These are phyloP conservation scores for Fraxinus nigra DNA, from an alignment of 305 asterid species.

Conservation along the genomic window DNA sequence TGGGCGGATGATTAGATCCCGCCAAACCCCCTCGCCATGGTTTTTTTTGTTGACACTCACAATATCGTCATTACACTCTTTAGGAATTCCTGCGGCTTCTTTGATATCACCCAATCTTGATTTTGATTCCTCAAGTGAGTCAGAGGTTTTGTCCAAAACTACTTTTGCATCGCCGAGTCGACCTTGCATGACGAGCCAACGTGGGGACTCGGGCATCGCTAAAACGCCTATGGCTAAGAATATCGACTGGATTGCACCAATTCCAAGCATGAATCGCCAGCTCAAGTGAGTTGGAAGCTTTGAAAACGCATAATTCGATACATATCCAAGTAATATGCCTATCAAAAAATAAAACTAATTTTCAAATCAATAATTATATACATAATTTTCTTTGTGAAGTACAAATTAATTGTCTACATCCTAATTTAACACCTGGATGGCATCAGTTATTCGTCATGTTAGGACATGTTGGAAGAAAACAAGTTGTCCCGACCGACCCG, in stretches of 20 bases:
- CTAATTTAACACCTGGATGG: not conserved
- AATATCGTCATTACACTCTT: conserved; percentile 47
- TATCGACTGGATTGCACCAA: conserved; percentile 67
- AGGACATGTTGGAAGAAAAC: too few relatives aligned
- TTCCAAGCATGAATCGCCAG: conserved; percentile 86
- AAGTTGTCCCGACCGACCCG: too few relatives aligned
- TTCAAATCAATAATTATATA: not conserved
- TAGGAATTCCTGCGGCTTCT: conserved; percentile 66
- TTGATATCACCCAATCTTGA: conserved; percentile 19
- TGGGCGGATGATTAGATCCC: conserved; percentile 54
- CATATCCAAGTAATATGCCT: conserved; percentile 67
- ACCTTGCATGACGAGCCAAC: conserved; percentile 91
- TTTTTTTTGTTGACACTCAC: conserved; percentile 32
- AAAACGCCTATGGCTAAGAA: conserved; percentile 58
- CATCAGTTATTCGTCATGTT: not conserved
- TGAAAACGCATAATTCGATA: conserved; percentile 68
- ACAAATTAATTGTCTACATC: not conserved
- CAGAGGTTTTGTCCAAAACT: conserved; percentile 67
- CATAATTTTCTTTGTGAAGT: not conserved
- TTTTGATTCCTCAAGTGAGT: conserved; percentile 53
- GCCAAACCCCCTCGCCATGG: conserved; percentile 57
- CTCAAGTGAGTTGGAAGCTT: conserved; percentile 55
- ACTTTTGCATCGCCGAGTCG: conserved; percentile 67
- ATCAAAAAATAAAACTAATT: not conserved
- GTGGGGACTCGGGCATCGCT: conserved; percentile 91